phyloP scores from a whole-genome alignment of 495 filamentous ascomycete genomes.

The Aspergillus asperescens region DNA sequence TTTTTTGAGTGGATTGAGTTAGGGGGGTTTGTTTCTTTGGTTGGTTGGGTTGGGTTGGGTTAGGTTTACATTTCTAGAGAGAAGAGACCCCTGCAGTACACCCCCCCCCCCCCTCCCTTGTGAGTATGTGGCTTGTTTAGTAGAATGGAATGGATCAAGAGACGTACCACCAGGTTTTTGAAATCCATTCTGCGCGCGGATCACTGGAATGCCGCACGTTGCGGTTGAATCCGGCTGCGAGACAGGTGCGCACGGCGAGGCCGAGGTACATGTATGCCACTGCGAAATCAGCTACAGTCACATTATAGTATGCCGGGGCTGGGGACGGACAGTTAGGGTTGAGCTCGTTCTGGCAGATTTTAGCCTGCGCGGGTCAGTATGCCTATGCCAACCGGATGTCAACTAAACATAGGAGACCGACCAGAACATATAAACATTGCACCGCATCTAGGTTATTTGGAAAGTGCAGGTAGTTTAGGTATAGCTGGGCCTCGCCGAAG shows the following conservation, averaged over 20 bases:
- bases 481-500: slow-evolving; percentile 37
- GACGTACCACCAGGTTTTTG: slow-evolving; percentile 43
- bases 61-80: slow-evolving; percentile 36
- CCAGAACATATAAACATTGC: slow-evolving; percentile 40
- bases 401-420: slow-evolving; percentile 15
- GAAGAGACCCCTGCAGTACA: slow-evolving; percentile 39
- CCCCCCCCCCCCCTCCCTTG: too few relatives aligned
- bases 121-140: background rate
- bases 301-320: background rate
- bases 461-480: slow-evolving; percentile 34
- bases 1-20: too few relatives aligned
- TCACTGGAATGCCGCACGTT: slow-evolving; percentile 32
- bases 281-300: slow-evolving; percentile 19
- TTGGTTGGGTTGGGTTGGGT: background rate
- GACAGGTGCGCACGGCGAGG: slow-evolving; percentile 36
- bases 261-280: slow-evolving; percentile 46
- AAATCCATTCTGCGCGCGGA: slow-evolving; percentile 36
- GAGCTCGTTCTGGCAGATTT: slow-evolving; percentile 42
- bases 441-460: slow-evolving; percentile 40
- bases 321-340: slow-evolving; percentile 34
- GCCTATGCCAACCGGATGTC: too few relatives aligned
- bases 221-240: slow-evolving; percentile 40
- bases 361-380: slow-evolving; percentile 22
- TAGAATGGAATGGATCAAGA: background rate
- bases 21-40: background rate